Evolutionary conservation across 371 early-diverging fungal species (phyloP).

Genomic region (Neoconidiobolus thromboides): DNA sequence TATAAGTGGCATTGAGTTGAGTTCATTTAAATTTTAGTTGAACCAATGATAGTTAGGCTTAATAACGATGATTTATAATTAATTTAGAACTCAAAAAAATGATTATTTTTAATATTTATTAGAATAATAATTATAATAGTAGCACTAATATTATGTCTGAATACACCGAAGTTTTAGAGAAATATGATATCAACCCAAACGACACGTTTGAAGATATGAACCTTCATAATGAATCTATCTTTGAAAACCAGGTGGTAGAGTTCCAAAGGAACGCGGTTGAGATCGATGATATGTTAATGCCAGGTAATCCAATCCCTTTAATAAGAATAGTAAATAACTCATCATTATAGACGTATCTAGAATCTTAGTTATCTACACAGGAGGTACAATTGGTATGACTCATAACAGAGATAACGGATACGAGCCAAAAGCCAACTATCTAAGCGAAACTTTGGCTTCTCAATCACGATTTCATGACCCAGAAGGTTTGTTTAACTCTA

Average conservation of each 20-base stretch:
- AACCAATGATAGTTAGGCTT: no score
- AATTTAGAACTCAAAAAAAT: no score
- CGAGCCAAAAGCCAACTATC: constrained; percentile 51
- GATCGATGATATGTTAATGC: constrained; percentile 6
- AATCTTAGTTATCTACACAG: constrained; percentile 83
- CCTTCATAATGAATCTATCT: neutral
- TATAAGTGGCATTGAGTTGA: no score
- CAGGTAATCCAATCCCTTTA: constrained; percentile 3
- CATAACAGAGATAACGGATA: constrained; percentile 55
- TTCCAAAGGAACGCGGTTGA: constrained; percentile 2
- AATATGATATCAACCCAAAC: neutral
- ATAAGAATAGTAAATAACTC: neutral
- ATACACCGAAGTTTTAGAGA: no score
- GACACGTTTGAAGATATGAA: no score
- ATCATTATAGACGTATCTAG: constrained; percentile 41
- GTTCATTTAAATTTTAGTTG: no score
- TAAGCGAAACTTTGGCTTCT: constrained; percentile 50
- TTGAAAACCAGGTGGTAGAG: constrained; percentile 1
- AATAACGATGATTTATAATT: no score
- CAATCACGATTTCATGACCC: constrained; percentile 83
- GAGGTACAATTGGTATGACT: constrained; percentile 92
- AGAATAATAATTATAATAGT: no score
- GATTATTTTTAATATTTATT: no score
- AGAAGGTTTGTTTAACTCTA: no score
- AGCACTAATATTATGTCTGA: no score